These are phyloP conservation scores for Cetraspora pellucida DNA, from an alignment of 192 early-diverging fungal genomes.

Conservation along the genomic window DNA sequence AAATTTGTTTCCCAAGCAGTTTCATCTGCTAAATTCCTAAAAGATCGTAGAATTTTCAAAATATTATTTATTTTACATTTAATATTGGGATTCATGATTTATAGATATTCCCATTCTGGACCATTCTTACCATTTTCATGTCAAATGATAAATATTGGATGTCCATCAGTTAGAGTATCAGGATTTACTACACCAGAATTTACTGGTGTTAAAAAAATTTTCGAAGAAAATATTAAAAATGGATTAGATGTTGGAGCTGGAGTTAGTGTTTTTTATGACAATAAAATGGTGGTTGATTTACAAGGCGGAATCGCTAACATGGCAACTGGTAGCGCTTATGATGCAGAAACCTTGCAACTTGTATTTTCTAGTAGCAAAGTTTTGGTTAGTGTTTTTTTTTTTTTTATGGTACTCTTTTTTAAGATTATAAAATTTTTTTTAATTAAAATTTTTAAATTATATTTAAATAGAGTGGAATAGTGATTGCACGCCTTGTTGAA, in stretches of 20 bases:
- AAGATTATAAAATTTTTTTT: no score
- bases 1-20: no score
- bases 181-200: constrained; percentile 19
- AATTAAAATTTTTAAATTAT: no score
- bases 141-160: constrained; percentile 18
- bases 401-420: no score
- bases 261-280: constrained; percentile 50
- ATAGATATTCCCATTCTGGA: constrained; percentile 8
- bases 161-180: neutral
- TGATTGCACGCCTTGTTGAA: constrained; percentile 63
- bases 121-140: constrained; percentile 29
- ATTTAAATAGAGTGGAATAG: constrained; percentile 42
- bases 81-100: neutral
- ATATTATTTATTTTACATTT: neutral
- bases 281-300: constrained; percentile 61
- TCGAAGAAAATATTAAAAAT: constrained; percentile 19
- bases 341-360: constrained; percentile 60
- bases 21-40: neutral
- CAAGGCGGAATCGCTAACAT: constrained; percentile 61
- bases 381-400: constrained; percentile 44
- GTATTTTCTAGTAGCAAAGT: constrained; percentile 68
- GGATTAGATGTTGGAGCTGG: constrained; percentile 54
- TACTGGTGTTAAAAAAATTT: constrained; percentile 1
- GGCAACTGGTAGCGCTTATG: constrained; percentile 43
- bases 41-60: neutral